These are phyloP conservation scores for Fusarium sp. DNA, from an alignment of 2,329 filamentous ascomycete species.

Conservation along the genomic window DNA sequence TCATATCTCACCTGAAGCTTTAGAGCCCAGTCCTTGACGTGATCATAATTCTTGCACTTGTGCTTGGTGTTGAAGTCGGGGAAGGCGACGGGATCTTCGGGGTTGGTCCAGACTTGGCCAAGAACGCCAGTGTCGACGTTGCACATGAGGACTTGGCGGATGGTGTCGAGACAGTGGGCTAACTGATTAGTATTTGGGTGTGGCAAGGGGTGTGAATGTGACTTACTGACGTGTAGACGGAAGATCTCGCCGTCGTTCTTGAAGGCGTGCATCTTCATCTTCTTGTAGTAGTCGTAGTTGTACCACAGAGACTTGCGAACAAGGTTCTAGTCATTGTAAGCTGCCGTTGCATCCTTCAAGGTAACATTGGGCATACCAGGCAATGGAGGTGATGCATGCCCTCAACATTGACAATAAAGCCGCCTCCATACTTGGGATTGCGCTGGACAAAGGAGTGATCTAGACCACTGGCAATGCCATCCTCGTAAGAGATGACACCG, in stretches of 20 bases:
- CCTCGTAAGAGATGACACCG: constrained; percentile 57
- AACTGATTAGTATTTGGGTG: background rate
- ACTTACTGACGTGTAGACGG: constrained; percentile 63
- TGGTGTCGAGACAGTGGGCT: constrained; percentile 65
- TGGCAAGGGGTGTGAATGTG: background rate
- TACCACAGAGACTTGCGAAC: constrained; percentile 65
- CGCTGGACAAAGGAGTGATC: constrained; percentile 63
- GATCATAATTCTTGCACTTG: constrained; percentile 65
- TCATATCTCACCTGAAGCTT: constrained; percentile 53
- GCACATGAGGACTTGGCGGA: constrained; percentile 70
- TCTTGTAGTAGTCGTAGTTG: constrained; percentile 66
- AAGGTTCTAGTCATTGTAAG: constrained; percentile 55
- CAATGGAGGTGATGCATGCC: constrained; percentile 66
- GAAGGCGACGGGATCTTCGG: constrained; percentile 56
- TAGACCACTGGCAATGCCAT: constrained; percentile 61
- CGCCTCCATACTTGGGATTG: constrained; percentile 62
- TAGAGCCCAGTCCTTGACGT: constrained; percentile 62
- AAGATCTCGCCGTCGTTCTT: constrained; percentile 63
- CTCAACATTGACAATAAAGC: constrained; percentile 65
- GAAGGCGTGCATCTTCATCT: constrained; percentile 60
- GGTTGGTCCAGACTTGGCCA: constrained; percentile 66
- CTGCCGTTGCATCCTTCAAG: accelerated
- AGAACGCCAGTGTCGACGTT: constrained; percentile 66
- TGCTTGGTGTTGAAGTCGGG: constrained; percentile 70
- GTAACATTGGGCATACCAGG: constrained; percentile 49